A percentile compares a stretch with the other conserved stretches of the same genome.
phyloP scores from a whole-genome alignment of 768 basidiomycete genomes.

The Lyophyllum semitale region DNA sequence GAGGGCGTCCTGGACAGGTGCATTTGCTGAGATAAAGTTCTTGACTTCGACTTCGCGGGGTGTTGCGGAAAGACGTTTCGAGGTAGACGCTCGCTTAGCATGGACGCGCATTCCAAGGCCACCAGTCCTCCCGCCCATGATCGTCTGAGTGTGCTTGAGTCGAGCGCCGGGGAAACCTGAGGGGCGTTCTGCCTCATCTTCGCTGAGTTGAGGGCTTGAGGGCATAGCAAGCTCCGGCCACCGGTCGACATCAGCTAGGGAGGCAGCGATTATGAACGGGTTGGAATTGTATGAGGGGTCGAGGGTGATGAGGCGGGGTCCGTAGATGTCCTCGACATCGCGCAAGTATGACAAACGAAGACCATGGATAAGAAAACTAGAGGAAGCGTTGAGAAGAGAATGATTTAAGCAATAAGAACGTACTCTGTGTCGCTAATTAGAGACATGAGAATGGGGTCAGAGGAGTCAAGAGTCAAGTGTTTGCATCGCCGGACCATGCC shows the following conservation, averaged over 20 bases:
- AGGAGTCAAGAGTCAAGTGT: too few species aligned
- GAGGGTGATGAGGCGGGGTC: constrained; percentile 77
- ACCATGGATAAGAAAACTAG: constrained; percentile 76
- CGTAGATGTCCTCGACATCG: constrained; percentile 85
- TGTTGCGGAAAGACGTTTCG: constrained; percentile 48
- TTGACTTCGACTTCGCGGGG: constrained; percentile 35
- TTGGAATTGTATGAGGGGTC: constrained; percentile 78
- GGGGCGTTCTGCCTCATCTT: constrained; percentile 61
- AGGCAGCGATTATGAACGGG: constrained; percentile 79
- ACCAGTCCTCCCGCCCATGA: constrained; percentile 75
- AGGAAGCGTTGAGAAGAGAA: not conserved
- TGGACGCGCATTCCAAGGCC: constrained; percentile 77
- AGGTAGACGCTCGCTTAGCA: constrained; percentile 58
- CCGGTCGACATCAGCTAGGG: constrained; percentile 73
- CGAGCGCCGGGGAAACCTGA: constrained; percentile 51
- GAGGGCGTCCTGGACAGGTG: constrained; percentile 34
- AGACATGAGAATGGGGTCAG: too few species aligned
- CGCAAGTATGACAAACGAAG: constrained; percentile 88
- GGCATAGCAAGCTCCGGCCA: constrained; percentile 87
- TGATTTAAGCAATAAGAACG: constrained; percentile 14
- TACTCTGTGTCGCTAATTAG: constrained; percentile 67
- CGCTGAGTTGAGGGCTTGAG: constrained; percentile 69
- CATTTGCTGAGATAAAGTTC: constrained; percentile 33
- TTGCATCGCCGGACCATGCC: not conserved
- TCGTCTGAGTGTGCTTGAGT: constrained; percentile 87